Percentiles rank a stretch among this genome's conserved stretches.
Conservation (phyloP, 2,329 filamentous ascomycete species). For the Fusarium temperatum region DNA sequence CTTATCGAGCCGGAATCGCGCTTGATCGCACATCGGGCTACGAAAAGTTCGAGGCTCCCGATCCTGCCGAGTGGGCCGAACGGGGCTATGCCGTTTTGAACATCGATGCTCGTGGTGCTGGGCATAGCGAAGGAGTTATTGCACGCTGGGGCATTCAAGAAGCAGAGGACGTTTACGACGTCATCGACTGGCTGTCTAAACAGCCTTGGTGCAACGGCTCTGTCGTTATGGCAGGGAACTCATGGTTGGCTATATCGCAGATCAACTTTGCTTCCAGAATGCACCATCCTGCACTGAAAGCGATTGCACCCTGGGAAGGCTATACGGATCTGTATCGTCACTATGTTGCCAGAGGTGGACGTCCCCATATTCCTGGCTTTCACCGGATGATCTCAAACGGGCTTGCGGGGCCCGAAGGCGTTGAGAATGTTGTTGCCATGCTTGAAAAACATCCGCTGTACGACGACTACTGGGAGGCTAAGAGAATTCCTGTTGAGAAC, state of each 20-base stretch:
- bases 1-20: neutral
- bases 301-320: conserved; percentile 22
- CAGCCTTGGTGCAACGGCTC: conserved; percentile 9
- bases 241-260: conserved; percentile 8
- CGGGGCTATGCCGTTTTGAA: conserved; percentile 10
- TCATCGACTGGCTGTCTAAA: conserved; percentile 2
- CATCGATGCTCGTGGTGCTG: neutral
- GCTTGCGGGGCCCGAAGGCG: neutral
- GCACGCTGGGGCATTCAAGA: conserved; percentile 7
- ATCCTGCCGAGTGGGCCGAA: conserved; percentile 7
- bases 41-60: conserved; percentile 19
- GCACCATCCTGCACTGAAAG: neutral
- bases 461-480: neutral
- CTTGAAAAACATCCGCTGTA: neutral
- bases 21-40: neutral
- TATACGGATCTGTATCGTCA: conserved; percentile 24
- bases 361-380: conserved; percentile 12
- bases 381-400: conserved; percentile 23
- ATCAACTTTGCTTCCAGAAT: conserved; percentile 5
- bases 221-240: conserved; percentile 14
- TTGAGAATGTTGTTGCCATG: neutral
- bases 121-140: neutral
- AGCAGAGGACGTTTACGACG: conserved; percentile 12
- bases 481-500: neutral
- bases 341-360: conserved; percentile 37